Evolutionary conservation across 2,329 filamentous ascomycete species (phyloP).

Genomic region (Penicillium sp.): DNA sequence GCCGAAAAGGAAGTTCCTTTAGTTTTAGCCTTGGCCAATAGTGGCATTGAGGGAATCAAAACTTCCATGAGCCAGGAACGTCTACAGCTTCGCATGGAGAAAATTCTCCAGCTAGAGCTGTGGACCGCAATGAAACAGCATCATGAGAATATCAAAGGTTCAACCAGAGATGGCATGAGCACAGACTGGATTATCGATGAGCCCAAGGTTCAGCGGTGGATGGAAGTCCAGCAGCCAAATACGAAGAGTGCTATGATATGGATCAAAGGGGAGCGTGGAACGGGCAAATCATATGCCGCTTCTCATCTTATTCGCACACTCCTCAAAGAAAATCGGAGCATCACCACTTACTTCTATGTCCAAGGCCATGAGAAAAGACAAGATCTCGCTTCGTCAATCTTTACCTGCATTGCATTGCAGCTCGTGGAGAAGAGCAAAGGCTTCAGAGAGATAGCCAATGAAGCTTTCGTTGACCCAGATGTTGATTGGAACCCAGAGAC

Average conservation of each 20-base stretch:
- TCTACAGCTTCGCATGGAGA: background rate
- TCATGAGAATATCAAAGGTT: background rate
- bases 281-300: background rate
- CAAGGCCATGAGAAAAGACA: background rate
- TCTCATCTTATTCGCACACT: background rate
- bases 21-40: background rate
- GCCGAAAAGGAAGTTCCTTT: background rate
- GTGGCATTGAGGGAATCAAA: background rate
- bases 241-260: background rate
- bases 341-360: background rate
- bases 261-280: background rate
- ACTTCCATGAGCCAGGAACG: background rate
- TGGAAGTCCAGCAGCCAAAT: background rate
- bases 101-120: background rate
- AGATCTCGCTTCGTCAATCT: background rate
- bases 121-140: background rate
- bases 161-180: background rate
- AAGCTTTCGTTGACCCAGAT: background rate
- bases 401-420: background rate
- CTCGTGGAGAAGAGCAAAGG: background rate
- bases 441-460: background rate
- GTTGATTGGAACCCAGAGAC: background rate
- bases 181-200: background rate
- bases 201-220: background rate
- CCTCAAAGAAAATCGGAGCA: background rate